These are phyloP conservation scores for Geotrichum candidum DNA, from an alignment of 1,139 yeast genomes.

Conservation along the genomic window DNA sequence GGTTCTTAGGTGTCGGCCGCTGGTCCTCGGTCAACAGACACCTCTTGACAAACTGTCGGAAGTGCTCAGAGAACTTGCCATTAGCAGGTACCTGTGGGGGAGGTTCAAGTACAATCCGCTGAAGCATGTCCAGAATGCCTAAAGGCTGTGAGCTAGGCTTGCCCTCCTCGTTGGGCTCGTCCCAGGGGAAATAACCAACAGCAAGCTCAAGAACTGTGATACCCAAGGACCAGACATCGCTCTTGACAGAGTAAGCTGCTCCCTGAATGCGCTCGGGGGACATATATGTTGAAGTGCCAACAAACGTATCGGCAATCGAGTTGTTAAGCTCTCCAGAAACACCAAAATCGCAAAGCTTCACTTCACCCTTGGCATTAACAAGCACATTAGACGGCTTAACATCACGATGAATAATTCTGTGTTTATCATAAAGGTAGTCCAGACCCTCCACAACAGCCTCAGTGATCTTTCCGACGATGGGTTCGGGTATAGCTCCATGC, in stretches of 20 bases:
- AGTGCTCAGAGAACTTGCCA: slow-evolving; percentile 38
- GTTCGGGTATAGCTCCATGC: slow-evolving; percentile 54
- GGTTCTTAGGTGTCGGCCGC: slow-evolving; percentile 58
- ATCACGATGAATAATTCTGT: slow-evolving; percentile 86
- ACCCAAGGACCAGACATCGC: slow-evolving; percentile 96
- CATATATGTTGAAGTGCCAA: slow-evolving; percentile 96
- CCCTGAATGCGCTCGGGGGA: slow-evolving; percentile 97
- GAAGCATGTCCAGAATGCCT: slow-evolving; percentile 84
- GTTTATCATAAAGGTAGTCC: slow-evolving; percentile 70
- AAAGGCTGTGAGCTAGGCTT: slow-evolving; percentile 46
- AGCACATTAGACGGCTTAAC: slow-evolving; percentile 86
- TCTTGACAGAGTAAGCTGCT: slow-evolving; percentile 81
- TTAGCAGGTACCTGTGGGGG: slow-evolving; percentile 64
- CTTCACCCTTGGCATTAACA: slow-evolving; percentile 70
- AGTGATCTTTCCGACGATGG: slow-evolving; percentile 67
- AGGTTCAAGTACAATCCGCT: slow-evolving; percentile 86
- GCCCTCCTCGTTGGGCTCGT: slow-evolving; percentile 30
- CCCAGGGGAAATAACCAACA: slow-evolving; percentile 67
- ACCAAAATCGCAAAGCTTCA: slow-evolving; percentile 89
- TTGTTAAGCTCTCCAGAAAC: slow-evolving; percentile 86
- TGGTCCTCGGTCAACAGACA: slow-evolving; percentile 65
- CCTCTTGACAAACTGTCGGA: slow-evolving; percentile 59
- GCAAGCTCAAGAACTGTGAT: slow-evolving; percentile 83
- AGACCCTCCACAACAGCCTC: slow-evolving; percentile 75
- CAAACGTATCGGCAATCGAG: slow-evolving; percentile 93